Evolutionary conservation across 2,329 filamentous ascomycete genomes (phyloP).

Genomic region (Pezicula carpinea): DNA sequence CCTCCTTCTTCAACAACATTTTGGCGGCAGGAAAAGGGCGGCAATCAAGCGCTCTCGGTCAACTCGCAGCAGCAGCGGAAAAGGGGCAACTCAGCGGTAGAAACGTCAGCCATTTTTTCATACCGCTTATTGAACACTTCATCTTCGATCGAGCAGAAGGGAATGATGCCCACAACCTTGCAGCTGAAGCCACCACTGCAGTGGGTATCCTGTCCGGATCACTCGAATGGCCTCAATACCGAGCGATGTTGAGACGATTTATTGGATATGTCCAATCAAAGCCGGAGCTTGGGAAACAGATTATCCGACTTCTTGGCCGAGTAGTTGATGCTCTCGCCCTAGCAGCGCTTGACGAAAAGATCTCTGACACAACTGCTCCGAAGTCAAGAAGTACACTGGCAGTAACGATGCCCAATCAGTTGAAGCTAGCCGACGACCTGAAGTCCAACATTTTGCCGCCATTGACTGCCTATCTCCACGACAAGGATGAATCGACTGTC

Average conservation of each 20-base stretch:
- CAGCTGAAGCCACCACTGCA: slow-evolving; percentile 79
- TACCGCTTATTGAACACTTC: slow-evolving; percentile 91
- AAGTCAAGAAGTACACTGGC: slow-evolving; percentile 43
- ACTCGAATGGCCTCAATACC: slow-evolving; percentile 87
- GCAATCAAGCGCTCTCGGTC: slow-evolving; percentile 76
- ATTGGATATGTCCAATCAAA: slow-evolving; percentile 77
- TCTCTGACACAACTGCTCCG: slow-evolving; percentile 37
- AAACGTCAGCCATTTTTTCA: slow-evolving; percentile 80
- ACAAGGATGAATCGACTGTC: slow-evolving; percentile 92
- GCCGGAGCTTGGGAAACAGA: slow-evolving; percentile 77
- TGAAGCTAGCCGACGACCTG: slow-evolving; percentile 69
- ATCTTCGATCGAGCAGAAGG: slow-evolving; percentile 75
- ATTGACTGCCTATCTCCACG: slow-evolving; percentile 78
- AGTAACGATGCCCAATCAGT: slow-evolving; percentile 58
- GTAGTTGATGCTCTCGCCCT: slow-evolving; percentile 71
- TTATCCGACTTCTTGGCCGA: slow-evolving; percentile 75
- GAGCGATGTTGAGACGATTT: slow-evolving; percentile 78
- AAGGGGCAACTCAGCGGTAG: slow-evolving; percentile 63
- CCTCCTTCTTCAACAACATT: slow-evolving; percentile 89
- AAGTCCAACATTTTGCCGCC: slow-evolving; percentile 72
- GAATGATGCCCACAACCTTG: slow-evolving; percentile 76
- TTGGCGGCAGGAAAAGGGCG: slow-evolving; percentile 85
- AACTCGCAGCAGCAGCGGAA: slow-evolving; percentile 65
- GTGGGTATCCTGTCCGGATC: slow-evolving; percentile 71
- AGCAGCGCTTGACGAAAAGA: slow-evolving; percentile 38